Percentiles rank a stretch among this genome's conserved stretches.
These are phyloP conservation scores for Epichloe gansuensis DNA, from an alignment of 2,329 filamentous ascomycete species.

Conservation along the genomic window DNA sequence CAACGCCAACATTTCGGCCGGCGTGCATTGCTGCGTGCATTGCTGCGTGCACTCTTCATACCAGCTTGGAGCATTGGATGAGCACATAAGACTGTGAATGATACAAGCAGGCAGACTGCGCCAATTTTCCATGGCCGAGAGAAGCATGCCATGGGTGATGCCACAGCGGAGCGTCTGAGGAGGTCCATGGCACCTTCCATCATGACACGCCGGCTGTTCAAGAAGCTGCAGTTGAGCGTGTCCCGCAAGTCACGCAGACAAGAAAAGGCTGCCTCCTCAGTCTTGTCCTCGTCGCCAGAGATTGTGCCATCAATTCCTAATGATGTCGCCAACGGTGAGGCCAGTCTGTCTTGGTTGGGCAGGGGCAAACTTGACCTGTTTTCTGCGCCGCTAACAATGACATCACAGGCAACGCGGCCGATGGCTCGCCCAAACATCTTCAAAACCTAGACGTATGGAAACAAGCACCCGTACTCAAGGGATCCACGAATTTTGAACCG, in stretches of 20 bases:
- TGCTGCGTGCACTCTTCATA: neutral
- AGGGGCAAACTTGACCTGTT: too few relatives aligned
- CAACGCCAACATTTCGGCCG: neutral
- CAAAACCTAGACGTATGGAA: constrained; percentile 57
- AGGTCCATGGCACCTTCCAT: constrained; percentile 3
- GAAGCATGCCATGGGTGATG: constrained; percentile 2
- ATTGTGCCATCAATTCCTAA: neutral
- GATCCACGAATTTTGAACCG: constrained; percentile 59
- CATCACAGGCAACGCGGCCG: constrained; percentile 9
- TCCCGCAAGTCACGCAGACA: constrained; percentile 1
- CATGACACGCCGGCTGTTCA: constrained; percentile 9
- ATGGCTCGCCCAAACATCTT: constrained; percentile 30
- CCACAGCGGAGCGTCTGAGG: neutral
- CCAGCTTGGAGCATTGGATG: neutral
- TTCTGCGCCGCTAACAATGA: neutral
- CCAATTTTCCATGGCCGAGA: neutral
- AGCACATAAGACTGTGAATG: neutral
- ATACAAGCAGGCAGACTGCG: neutral
- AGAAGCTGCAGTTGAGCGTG: constrained; percentile 5
- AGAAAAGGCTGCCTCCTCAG: neutral
- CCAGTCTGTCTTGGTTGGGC: neutral
- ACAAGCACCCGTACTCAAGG: constrained; percentile 56
- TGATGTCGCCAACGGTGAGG: constrained; percentile 8
- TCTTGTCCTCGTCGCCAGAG: constrained; percentile 4
- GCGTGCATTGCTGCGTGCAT: neutral